Base-by-base conservation (phyloP, 495 filamentous ascomycete genomes). In the Hyphodiscus hymeniophilus region DNA sequence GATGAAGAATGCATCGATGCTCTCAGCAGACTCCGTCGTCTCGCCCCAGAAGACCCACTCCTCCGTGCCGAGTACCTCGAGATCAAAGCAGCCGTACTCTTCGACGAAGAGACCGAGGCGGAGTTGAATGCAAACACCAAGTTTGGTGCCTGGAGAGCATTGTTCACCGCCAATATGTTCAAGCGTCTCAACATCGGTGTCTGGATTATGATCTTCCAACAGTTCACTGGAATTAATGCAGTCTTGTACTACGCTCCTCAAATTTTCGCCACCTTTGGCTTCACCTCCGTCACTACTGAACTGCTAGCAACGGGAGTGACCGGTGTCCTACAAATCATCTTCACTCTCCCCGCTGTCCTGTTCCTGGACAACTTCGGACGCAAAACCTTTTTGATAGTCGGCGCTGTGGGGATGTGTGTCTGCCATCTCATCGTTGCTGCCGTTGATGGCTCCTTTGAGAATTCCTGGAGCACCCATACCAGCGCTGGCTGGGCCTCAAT, bases 141-240 rank as follows among this genome's bases (percentile, higher is more conserved):
- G 30, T 50, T 50, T 38, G 39, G 47, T 2, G 47, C 47, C 3
- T 42, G 45, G 45, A 16, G 22, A 7, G 35, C 17, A 3, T 35
- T 48, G 2, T 41, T 48, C 36, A 18, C 8, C 36, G 35, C 17
- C 7, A 41, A 30, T 21, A 50, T 52, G 42, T 26, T 39, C 44
- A 16, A 33, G 10, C 43, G 50, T 48, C 44, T 48, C 18, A 33
- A 13, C n/a, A 47, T 52, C 20, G 87, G 87, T 13, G 86, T 83
- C 65, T 68, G 67, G 3, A 58, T 91, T 3, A 85, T 91, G 58
- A 79, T 68, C 7, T 71, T 92, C 8, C 87, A 91, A 64, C 87
- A 94, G 57, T 68, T 70, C 60, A 53, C 63, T 38, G 66, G 66
- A 45, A 61, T 67, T 39, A 69, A 71, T 55, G 63, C 62, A 47